Percentiles rank a stretch among this genome's conserved stretches.
Evolutionary conservation across 768 basidiomycete genomes (phyloP).

Genomic region (Lactarius sanguifluus): DNA sequence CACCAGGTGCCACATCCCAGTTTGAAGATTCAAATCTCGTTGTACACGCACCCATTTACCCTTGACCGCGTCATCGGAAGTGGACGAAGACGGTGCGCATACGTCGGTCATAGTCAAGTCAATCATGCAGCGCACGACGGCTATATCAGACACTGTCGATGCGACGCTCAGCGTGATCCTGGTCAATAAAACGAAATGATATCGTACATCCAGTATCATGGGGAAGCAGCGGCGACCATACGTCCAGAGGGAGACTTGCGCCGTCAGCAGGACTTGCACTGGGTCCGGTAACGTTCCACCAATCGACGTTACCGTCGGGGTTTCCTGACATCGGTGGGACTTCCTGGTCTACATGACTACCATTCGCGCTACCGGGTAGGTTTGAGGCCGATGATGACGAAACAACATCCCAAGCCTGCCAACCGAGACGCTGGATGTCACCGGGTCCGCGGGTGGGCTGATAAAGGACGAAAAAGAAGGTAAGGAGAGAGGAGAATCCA

Average conservation of each 20-base stretch:
- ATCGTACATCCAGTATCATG: slow-evolving; percentile 75
- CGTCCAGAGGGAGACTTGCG: slow-evolving; percentile 75
- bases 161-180: neutral
- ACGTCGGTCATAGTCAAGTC: slow-evolving; percentile 57
- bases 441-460: slow-evolving; percentile 77
- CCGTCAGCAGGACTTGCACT: slow-evolving; percentile 43
- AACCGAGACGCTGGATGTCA: slow-evolving; percentile 68
- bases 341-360: slow-evolving; percentile 26
- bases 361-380: slow-evolving; percentile 29
- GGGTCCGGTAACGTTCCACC: slow-evolving; percentile 62
- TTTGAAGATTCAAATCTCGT: slow-evolving; percentile 71
- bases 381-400: slow-evolving; percentile 32
- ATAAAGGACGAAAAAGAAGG: slow-evolving; percentile 77
- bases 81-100: slow-evolving; percentile 68
- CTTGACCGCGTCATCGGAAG: slow-evolving; percentile 69
- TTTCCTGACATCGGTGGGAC: slow-evolving; percentile 13
- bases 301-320: slow-evolving; percentile 57
- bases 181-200: neutral
- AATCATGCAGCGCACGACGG: slow-evolving; percentile 64
- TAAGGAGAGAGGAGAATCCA: slow-evolving; percentile 69
- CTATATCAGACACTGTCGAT: slow-evolving; percentile 74
- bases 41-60: slow-evolving; percentile 91
- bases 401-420: slow-evolving; percentile 85
- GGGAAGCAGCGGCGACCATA: slow-evolving; percentile 73
- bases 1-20: slow-evolving; percentile 61